Conservation (phyloP, 2,329 filamentous ascomycete genomes). For the Geoglossum cookeanum region DNA sequence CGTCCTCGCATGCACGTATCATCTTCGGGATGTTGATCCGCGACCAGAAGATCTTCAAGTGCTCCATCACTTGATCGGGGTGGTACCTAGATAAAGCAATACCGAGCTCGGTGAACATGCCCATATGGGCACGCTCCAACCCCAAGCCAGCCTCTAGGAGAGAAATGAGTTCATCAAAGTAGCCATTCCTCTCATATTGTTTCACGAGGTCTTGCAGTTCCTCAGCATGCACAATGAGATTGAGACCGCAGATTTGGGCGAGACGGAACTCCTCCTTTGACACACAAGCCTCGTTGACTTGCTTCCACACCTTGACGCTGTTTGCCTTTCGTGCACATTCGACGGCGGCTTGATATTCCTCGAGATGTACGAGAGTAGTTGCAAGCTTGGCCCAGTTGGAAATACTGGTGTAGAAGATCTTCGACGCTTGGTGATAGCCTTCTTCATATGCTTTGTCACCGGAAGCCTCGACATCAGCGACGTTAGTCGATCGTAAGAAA, state of each 20-base stretch:
- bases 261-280: slow-evolving; percentile 97
- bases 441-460: slow-evolving; percentile 97
- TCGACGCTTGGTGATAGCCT: slow-evolving; percentile 84
- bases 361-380: slow-evolving; percentile 90
- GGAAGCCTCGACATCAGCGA: slow-evolving; percentile 87
- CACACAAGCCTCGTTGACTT: slow-evolving; percentile 92
- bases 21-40: slow-evolving; percentile 96
- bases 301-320: slow-evolving; percentile 98
- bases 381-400: slow-evolving; percentile 99
- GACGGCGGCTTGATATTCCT: slow-evolving; percentile 92
- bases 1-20: slow-evolving; percentile 82
- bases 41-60: slow-evolving; percentile 96
- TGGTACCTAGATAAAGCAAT: slow-evolving; percentile 90
- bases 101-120: slow-evolving; percentile 86
- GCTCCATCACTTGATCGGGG: slow-evolving; percentile 92
- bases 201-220: slow-evolving; percentile 83
- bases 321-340: slow-evolving; percentile 97
- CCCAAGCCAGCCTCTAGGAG: slow-evolving; percentile 89
- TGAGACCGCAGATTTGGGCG: slow-evolving; percentile 95
- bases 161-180: slow-evolving; percentile 94
- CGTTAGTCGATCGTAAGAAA: slow-evolving; percentile 82
- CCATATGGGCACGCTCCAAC: slow-evolving; percentile 84
- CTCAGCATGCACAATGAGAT: slow-evolving; percentile 93
- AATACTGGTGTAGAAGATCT: slow-evolving; percentile 97
- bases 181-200: slow-evolving; percentile 91